Percentiles rank a stretch among this genome's conserved stretches.
Conservation (phyloP, 768 basidiomycete species). For the Coprinopsis strossmayeri region DNA sequence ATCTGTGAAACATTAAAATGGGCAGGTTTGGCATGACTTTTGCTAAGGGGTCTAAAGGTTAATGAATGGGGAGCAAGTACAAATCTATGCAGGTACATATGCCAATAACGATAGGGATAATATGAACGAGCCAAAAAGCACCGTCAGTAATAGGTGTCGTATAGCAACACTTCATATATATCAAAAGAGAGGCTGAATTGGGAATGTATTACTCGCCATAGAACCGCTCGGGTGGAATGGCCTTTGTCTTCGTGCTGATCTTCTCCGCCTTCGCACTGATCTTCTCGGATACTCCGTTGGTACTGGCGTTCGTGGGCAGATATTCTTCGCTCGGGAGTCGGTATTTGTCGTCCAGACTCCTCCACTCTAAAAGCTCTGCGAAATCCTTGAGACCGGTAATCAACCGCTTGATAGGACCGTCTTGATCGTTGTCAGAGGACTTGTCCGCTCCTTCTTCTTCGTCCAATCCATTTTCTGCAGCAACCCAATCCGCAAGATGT, state of each 20-base stretch:
- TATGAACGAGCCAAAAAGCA: no score
- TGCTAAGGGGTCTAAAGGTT: no score
- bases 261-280: background rate
- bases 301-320: slow-evolving; percentile 4
- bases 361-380: slow-evolving; percentile 55
- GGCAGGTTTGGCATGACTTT: no score
- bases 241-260: slow-evolving; percentile 1
- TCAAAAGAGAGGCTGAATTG: background rate
- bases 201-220: background rate
- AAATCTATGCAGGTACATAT: no score
- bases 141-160: no score
- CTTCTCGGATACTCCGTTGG: background rate
- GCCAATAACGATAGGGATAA: no score
- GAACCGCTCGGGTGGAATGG: slow-evolving; percentile 1
- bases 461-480: slow-evolving; percentile 11
- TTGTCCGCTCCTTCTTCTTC: slow-evolving; percentile 15
- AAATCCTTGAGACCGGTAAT: slow-evolving; percentile 53
- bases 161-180: no score
- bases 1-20: no score
- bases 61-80: no score
- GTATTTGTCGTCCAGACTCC: slow-evolving; percentile 33
- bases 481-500: slow-evolving; percentile 6
- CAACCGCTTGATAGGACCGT: slow-evolving; percentile 31
- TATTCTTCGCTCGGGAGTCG: slow-evolving; percentile 14
- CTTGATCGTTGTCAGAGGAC: slow-evolving; percentile 1